These are phyloP conservation scores for Vanrija humicola DNA, from an alignment of 1,284 basidiomycete genomes.

Conservation along the genomic window DNA sequence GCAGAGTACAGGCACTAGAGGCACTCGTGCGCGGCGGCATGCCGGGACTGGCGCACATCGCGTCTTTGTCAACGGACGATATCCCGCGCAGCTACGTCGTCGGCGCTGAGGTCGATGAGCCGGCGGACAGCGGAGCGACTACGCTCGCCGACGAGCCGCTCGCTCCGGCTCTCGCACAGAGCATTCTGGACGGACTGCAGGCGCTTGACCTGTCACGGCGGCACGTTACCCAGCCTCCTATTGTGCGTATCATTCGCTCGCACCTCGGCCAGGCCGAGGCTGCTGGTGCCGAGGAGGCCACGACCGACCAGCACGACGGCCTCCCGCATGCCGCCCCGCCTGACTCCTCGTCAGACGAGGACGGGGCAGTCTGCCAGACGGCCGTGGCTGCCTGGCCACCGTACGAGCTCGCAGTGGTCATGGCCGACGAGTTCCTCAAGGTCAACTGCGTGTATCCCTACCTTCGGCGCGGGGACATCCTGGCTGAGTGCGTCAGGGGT, in stretches of 20 bases:
- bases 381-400: conserved; percentile 8
- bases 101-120: too few species aligned
- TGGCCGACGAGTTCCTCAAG: conserved; percentile 3
- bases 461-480: background rate
- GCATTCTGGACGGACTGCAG: too few species aligned
- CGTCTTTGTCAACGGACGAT: background rate
- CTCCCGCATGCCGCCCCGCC: too few species aligned
- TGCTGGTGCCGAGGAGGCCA: too few species aligned
- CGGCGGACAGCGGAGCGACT: too few species aligned
- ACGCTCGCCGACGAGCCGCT: too few species aligned
- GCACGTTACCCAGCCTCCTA: too few species aligned
- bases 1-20: conserved; percentile 4
- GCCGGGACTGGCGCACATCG: background rate
- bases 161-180: too few species aligned
- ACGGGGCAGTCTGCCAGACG: background rate
- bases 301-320: too few species aligned
- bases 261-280: too few species aligned
- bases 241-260: too few species aligned
- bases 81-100: background rate
- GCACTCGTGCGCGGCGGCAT: background rate
- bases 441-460: conserved; percentile 4
- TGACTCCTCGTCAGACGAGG: background rate
- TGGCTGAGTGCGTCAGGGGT: background rate
- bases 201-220: too few species aligned
- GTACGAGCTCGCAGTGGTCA: conserved; percentile 1